Conservation (phyloP, 2,329 filamentous ascomycete species). For the Ceratocystis papillata region DNA sequence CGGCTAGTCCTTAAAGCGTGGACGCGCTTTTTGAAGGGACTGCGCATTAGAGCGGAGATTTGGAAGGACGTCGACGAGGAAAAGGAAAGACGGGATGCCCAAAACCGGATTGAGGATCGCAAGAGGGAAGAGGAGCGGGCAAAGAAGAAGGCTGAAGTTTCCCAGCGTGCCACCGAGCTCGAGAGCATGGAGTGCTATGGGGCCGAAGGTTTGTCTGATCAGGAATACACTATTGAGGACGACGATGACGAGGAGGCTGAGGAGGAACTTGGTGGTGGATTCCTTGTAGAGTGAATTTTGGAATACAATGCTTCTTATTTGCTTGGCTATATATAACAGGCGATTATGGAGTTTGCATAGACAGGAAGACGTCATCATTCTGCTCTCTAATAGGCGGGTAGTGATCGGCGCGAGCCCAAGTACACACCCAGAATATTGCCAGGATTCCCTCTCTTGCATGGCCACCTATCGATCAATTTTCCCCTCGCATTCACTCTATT, state of each 20-base stretch:
- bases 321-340: background rate
- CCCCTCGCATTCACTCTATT: too few species aligned
- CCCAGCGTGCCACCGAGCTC: background rate
- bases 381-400: background rate
- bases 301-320: background rate
- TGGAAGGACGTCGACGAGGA: conserved; percentile 25
- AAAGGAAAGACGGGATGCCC: conserved; percentile 14
- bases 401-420: background rate
- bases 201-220: background rate
- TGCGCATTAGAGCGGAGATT: conserved; percentile 66
- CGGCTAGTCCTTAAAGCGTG: conserved; percentile 58
- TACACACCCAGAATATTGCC: too few species aligned
- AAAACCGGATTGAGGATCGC: conserved; percentile 8
- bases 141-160: background rate
- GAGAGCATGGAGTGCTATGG: background rate
- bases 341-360: background rate
- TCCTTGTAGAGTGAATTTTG: conserved; percentile 8
- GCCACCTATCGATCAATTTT: too few species aligned
- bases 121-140: background rate
- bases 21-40: conserved; percentile 59
- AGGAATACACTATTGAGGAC: conserved; percentile 14
- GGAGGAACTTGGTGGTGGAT: conserved; percentile 15
- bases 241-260: conserved; percentile 14
- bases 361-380: background rate
- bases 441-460: too few species aligned